These are phyloP conservation scores for Fusarium metavorans DNA, from an alignment of 2,329 filamentous ascomycete genomes.

Conservation along the genomic window DNA sequence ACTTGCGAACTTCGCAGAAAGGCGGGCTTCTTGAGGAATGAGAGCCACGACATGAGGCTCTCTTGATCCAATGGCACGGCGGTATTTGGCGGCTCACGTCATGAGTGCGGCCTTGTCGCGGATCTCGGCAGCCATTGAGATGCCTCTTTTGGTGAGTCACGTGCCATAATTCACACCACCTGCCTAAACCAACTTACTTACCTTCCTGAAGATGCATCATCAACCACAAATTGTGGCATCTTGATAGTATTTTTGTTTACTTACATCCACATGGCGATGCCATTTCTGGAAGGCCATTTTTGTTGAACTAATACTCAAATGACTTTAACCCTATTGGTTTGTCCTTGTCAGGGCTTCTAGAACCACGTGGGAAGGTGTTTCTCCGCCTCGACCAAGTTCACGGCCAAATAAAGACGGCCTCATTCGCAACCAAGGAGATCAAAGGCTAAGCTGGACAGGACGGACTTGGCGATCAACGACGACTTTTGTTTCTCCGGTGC, in stretches of 20 bases:
- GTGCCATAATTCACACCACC: slow-evolving; percentile 14
- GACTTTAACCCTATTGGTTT: neutral
- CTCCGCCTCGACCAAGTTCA: neutral
- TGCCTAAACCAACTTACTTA: slow-evolving; percentile 4
- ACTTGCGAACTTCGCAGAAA: slow-evolving; percentile 40
- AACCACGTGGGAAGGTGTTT: neutral
- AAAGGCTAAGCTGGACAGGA: neutral
- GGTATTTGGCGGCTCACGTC: slow-evolving; percentile 23
- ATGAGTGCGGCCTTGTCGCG: slow-evolving; percentile 20
- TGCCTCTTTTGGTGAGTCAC: slow-evolving; percentile 33
- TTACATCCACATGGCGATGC: neutral
- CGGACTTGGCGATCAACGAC: neutral
- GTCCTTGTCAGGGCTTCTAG: neutral
- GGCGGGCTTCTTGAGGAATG: slow-evolving; percentile 43
- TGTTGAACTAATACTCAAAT: neutral
- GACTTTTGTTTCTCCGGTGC: slow-evolving; percentile 4
- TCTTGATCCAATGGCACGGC: slow-evolving; percentile 25
- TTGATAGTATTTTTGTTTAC: neutral
- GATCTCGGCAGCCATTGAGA: slow-evolving; percentile 2
- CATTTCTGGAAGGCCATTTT: neutral
- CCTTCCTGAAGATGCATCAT: slow-evolving; percentile 29
- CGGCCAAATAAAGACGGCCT: slow-evolving; percentile 2
- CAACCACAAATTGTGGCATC: neutral
- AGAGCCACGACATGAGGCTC: slow-evolving; percentile 45
- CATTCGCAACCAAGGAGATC: slow-evolving; percentile 5